Percentiles rank a stretch among this genome's conserved stretches.
Evolutionary conservation across 176 grass and related monocot genomes (phyloP).

Genomic region (Poa pratensis): DNA sequence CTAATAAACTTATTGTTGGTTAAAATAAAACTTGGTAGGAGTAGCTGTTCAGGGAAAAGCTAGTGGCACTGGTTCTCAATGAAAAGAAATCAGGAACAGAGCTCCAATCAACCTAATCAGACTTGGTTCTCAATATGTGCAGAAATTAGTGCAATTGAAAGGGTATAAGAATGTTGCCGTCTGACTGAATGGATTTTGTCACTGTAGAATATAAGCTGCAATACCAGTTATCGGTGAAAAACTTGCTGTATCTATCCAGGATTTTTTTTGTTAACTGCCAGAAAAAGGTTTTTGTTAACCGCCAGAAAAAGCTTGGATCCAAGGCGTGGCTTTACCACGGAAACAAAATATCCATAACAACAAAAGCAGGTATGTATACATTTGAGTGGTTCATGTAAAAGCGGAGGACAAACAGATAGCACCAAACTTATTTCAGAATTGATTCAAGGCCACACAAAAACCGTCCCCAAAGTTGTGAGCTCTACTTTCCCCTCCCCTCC

Average conservation of each 20-base stretch:
- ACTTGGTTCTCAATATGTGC: neutral
- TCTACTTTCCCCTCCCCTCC: too few species aligned
- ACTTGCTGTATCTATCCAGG: neutral
- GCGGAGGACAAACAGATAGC: neutral
- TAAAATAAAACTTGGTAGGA: neutral
- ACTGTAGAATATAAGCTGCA: neutral
- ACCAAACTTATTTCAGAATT: neutral
- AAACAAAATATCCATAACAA: neutral
- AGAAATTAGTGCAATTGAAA: constrained; percentile 1
- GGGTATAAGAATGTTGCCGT: constrained; percentile 29
- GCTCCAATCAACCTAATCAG: neutral
- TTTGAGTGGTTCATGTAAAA: neutral
- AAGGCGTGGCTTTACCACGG: too few species aligned
- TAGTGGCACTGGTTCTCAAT: neutral
- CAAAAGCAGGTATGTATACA: neutral
- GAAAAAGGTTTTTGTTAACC: neutral
- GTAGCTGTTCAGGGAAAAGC: neutral
- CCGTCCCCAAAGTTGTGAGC: too few species aligned
- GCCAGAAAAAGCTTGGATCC: neutral
- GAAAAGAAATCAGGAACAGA: neutral
- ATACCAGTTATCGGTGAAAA: neutral
- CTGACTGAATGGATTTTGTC: constrained; percentile 33
- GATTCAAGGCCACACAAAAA: constrained; percentile 23
- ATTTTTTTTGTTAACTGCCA: neutral
- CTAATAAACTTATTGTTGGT: neutral